Evolutionary conservation across 495 filamentous ascomycete genomes (phyloP).

Genomic region (Aspergillus cristatus): DNA sequence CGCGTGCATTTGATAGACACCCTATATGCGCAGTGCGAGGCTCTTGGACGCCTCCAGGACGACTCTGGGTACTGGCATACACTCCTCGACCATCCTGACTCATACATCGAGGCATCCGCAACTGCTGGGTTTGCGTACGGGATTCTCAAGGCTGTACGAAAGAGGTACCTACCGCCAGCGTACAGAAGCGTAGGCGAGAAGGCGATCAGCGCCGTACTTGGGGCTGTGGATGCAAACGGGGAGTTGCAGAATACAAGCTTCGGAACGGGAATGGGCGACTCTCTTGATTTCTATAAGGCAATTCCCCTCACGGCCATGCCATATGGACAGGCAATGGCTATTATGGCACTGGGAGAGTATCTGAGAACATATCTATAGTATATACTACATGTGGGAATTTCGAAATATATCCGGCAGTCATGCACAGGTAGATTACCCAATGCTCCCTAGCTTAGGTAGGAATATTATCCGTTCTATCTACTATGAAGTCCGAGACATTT

Average conservation of each 20-base stretch:
- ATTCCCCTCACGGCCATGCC: constrained; percentile 67
- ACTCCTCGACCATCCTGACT: constrained; percentile 51
- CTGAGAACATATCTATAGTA: constrained; percentile 42
- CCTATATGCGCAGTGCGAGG: constrained; percentile 52
- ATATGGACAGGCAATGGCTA: constrained; percentile 71
- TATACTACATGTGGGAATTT: no score
- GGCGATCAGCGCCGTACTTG: constrained; percentile 52
- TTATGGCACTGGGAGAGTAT: constrained; percentile 61
- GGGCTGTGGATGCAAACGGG: constrained; percentile 48
- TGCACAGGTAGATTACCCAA: no score
- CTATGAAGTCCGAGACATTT: no score
- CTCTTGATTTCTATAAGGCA: constrained; percentile 57
- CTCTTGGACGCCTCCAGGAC: constrained; percentile 46
- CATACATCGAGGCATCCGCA: constrained; percentile 61
- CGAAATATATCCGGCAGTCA: no score
- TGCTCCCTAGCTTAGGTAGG: no score
- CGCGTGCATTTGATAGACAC: constrained; percentile 51
- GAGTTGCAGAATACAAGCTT: constrained; percentile 64
- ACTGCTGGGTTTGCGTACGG: constrained; percentile 71
- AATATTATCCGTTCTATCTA: no score
- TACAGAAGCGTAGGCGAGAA: constrained; percentile 44
- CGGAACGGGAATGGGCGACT: constrained; percentile 62
- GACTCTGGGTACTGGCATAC: constrained; percentile 57
- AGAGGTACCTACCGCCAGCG: constrained; percentile 50
- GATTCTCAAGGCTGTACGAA: constrained; percentile 58